These are phyloP conservation scores for Rhodosporidiobolus odoratus DNA, from an alignment of 768 basidiomycete species.

Conservation along the genomic window DNA sequence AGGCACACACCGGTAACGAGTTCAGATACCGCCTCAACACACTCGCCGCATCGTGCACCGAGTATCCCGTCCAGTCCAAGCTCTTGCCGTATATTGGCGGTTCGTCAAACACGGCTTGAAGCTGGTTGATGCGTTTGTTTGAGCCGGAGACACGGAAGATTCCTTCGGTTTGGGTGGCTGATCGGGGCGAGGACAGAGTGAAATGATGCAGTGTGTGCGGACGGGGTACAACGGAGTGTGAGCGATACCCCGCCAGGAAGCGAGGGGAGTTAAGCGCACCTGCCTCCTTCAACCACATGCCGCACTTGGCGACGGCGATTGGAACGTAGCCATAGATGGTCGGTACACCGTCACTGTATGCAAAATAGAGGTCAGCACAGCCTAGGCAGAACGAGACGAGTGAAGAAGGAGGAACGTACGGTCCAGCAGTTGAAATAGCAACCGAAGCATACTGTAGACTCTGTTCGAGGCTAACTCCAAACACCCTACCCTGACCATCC, in stretches of 20 bases:
- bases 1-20: slow-evolving; percentile 75
- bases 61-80: slow-evolving; percentile 85
- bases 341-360: slow-evolving; percentile 59
- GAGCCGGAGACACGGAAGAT: slow-evolving; percentile 96
- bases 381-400: neutral
- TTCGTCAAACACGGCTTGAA: slow-evolving; percentile 82
- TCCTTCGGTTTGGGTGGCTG: slow-evolving; percentile 83
- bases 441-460: slow-evolving; percentile 81
- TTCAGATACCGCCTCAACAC: slow-evolving; percentile 94
- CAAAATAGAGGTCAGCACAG: neutral
- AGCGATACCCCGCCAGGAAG: neutral
- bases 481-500: slow-evolving; percentile 53
- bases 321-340: slow-evolving; percentile 94
- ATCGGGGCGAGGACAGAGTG: neutral
- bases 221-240: slow-evolving; percentile 13
- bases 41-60: slow-evolving; percentile 94
- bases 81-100: slow-evolving; percentile 89
- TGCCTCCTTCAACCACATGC: slow-evolving; percentile 88
- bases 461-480: slow-evolving; percentile 76
- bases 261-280: slow-evolving; percentile 50
- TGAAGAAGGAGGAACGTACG: slow-evolving; percentile 45
- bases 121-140: slow-evolving; percentile 87
- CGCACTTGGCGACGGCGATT: slow-evolving; percentile 95
- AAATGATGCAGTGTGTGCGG: slow-evolving; percentile 29
- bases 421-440: slow-evolving; percentile 83